These are phyloP conservation scores for Aristolochia contorta DNA, from an alignment of 164 flowering plant genomes.

Conservation along the genomic window DNA sequence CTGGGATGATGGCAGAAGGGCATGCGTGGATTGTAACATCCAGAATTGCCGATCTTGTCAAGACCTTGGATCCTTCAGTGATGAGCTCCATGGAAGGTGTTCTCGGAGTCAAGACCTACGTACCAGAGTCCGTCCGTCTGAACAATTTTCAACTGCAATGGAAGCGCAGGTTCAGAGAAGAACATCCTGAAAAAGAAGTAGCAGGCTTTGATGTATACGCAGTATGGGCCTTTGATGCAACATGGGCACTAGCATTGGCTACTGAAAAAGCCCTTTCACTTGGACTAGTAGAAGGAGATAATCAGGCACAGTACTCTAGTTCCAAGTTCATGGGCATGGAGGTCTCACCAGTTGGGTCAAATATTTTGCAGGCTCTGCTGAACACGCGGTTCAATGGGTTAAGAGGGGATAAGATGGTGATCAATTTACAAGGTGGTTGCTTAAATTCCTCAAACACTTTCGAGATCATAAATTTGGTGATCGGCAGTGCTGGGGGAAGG, in stretches of 20 bases:
- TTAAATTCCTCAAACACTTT: slow-evolving; percentile 14
- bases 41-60: slow-evolving; percentile 7
- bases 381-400: slow-evolving; percentile 22
- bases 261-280: slow-evolving; percentile 15
- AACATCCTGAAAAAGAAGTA: neutral
- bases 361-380: slow-evolving; percentile 15
- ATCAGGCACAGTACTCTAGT: neutral
- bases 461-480: slow-evolving; percentile 33
- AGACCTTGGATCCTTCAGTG: slow-evolving; percentile 8
- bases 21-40: slow-evolving; percentile 13
- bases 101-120: slow-evolving; percentile 12
- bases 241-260: slow-evolving; percentile 33
- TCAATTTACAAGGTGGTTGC: slow-evolving; percentile 21
- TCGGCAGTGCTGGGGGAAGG: slow-evolving; percentile 10
- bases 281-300: neutral
- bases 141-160: slow-evolving; percentile 8
- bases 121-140: slow-evolving; percentile 6
- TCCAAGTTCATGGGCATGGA: slow-evolving; percentile 18
- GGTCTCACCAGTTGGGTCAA: slow-evolving; percentile 20
- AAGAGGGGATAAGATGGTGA: slow-evolving; percentile 29
- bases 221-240: slow-evolving; percentile 32
- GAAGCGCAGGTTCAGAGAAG: neutral
- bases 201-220: slow-evolving; percentile 1
- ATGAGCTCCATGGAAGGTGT: slow-evolving; percentile 18
- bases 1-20: slow-evolving; percentile 13